Evolutionary conservation across 345 rosid genomes (phyloP), one percentile per base, ranked within the genome.

Genomic region (Eucalyptus leucophloia): DNA sequence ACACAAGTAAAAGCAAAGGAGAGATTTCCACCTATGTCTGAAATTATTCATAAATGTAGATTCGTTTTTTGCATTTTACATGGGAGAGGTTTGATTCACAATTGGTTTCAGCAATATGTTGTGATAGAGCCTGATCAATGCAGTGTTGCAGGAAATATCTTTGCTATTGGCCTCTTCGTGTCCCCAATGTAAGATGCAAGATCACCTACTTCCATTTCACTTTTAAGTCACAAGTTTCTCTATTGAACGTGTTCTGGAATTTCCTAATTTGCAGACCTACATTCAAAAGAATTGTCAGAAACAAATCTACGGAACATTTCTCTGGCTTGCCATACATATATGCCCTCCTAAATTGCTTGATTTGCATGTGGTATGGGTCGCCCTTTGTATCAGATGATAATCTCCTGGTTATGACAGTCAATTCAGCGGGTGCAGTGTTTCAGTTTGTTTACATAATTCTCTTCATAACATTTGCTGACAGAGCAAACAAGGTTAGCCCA

Each of bases 321-420:
- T 97, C 97, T 1, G 98, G 96, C 89, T 92, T 95, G 94, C 99
- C 99, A 32, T 97, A 97, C 89, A 81, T 96, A 88, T 97, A 96
- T 92, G 94, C 96, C 17, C 95, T 97, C 87, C 89, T 96, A 91
- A 97, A 95, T 92, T 97, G 97, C 92, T 93, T 97, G 94, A 95
- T 97, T 90, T 94, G 94, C 89, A 81, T 94, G 91, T 97, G 98
- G 99, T 97, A 97, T 88, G 97, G 98, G 58, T 90, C 94, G 32
- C 97, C 99, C 91, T 44, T 93, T 69, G 32, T 97, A 89, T 97
- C 99, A 34, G 12, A n/a, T 58, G 91, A 94, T 91, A 97, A 96
- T 89, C 8, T 89, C 54, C 91, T 91, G 95, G 92, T 97, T 65
- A 88, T 93, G 94, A 96, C 96, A 1, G 99, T 97, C 89, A 97